These are phyloP conservation scores for Aspergillus pseudonomiae DNA, from an alignment of 2,329 filamentous ascomycete species.

Conservation along the genomic window DNA sequence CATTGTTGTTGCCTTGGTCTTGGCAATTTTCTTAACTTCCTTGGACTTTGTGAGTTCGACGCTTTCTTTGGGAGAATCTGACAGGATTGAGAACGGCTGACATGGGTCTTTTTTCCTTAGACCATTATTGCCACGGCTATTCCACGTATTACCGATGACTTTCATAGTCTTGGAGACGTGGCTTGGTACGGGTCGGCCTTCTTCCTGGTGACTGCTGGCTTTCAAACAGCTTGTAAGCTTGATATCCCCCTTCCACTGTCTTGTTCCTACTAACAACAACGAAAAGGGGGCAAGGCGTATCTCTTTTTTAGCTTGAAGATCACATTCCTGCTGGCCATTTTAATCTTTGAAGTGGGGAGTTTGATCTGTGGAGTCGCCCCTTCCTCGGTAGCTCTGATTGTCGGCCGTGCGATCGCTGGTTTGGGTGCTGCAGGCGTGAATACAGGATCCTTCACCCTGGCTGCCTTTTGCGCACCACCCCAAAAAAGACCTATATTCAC, in stretches of 20 bases:
- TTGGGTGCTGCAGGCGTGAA: neutral
- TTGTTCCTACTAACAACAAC: too few species aligned
- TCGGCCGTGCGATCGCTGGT: neutral
- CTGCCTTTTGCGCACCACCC: too few species aligned
- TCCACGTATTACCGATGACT: constrained; percentile 25
- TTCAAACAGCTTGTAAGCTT: constrained; percentile 16
- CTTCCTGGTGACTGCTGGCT: constrained; percentile 18
- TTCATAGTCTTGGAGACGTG: constrained; percentile 52
- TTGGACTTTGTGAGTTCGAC: too few species aligned
- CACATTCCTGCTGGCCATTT: constrained; percentile 35
- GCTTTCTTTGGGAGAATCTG: too few species aligned
- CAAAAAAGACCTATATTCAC: too few species aligned
- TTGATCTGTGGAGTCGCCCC: neutral
- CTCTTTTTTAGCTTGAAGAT: constrained; percentile 39
- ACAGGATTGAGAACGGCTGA: too few species aligned
- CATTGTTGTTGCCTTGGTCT: too few species aligned
- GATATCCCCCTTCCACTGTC: too few species aligned
- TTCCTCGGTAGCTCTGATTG: neutral
- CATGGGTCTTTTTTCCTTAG: too few species aligned
- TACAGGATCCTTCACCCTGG: neutral
- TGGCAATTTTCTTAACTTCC: too few species aligned
- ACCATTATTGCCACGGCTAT: constrained; percentile 25
- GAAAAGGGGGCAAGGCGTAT: constrained; percentile 35
- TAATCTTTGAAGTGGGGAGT: constrained; percentile 40
- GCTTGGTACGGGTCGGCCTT: constrained; percentile 64